These are phyloP conservation scores for Flagelloscypha sp. DNA, from an alignment of 768 basidiomycete genomes.

Conservation along the genomic window DNA sequence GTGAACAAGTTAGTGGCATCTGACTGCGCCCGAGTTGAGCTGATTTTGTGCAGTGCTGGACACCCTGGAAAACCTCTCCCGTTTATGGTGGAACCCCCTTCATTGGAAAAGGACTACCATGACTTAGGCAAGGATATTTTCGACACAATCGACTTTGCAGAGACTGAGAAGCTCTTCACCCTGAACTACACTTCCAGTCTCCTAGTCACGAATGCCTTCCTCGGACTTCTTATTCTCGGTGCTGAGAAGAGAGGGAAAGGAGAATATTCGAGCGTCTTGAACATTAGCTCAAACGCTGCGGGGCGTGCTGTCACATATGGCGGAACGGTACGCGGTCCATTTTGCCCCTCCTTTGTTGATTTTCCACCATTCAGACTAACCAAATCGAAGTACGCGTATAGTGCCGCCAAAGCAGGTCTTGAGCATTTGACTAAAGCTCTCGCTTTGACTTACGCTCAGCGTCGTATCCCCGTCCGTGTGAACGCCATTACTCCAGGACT, in stretches of 20 bases:
- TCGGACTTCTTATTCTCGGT: slow-evolving; percentile 17
- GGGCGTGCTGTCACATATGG: no score
- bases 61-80: slow-evolving; percentile 14
- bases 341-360: no score
- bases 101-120: slow-evolving; percentile 9
- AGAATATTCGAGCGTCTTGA: slow-evolving; percentile 18
- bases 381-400: neutral
- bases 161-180: slow-evolving; percentile 15
- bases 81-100: slow-evolving; percentile 7
- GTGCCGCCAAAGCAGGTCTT: neutral
- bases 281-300: slow-evolving; percentile 15
- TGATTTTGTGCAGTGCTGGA: slow-evolving; percentile 14
- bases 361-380: no score
- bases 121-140: slow-evolving; percentile 16
- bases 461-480: slow-evolving; percentile 2
- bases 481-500: neutral
- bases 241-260: slow-evolving; percentile 10
- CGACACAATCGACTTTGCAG: slow-evolving; percentile 15
- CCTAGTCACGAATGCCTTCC: slow-evolving; percentile 21
- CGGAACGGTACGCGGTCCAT: no score
- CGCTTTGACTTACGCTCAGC: neutral
- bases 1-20: slow-evolving; percentile 22
- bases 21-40: neutral
- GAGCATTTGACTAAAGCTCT: neutral
- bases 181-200: slow-evolving; percentile 13